Base-by-base conservation (phyloP, 352 stramenopile genomes). In the Phytophthora sansomeana region DNA sequence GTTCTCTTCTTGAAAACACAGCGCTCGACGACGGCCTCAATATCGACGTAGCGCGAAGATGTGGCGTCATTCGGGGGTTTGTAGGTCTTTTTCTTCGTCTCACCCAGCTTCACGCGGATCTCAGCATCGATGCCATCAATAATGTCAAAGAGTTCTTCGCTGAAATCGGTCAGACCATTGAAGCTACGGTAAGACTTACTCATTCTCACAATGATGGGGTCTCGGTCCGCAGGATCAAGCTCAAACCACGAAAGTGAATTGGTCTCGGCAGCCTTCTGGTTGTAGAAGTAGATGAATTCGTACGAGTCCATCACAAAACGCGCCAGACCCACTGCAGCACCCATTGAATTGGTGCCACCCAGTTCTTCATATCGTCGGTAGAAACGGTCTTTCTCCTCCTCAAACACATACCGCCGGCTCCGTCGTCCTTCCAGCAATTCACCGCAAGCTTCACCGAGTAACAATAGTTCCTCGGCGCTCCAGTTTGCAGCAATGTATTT, bases 231-330 rank as follows among this genome's bases (percentile, higher is more conserved):
- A 16, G 42, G 32, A 11, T 66, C 50, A 16, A 81, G 63, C 19
- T 81, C 69, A 35, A 81, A 81, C 74, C 74, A 81, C 10, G 36
- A 41, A 8, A 76, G 24, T 8, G 54, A 72, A 17, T 68, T 49
- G n/a, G 52, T 70, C 6, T 64, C 68, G 1, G 35, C 50, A 6
- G 69, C 74, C 30, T 72, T 74, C 48, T 68, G 36, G 48, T 79
- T 66, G 59, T 79, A 81, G 13, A 74, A 76, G 55, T 77, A 77
- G 38, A 81, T 72, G 46, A 81, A 81, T 48, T 81, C 74, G 43
- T 77, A 81, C 53, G 74, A 81, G 43, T 81, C 74, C 44, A 81
- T 55, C 21, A 81, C 49, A 35, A 72, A 77, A 16, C 74, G 46
- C 6, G 74, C 74, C 6, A 77, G 60, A 2, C 66, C 56, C 29